Evolutionary conservation across 805 yeast genomes (phyloP).

Genomic region (Pichia exigua): DNA sequence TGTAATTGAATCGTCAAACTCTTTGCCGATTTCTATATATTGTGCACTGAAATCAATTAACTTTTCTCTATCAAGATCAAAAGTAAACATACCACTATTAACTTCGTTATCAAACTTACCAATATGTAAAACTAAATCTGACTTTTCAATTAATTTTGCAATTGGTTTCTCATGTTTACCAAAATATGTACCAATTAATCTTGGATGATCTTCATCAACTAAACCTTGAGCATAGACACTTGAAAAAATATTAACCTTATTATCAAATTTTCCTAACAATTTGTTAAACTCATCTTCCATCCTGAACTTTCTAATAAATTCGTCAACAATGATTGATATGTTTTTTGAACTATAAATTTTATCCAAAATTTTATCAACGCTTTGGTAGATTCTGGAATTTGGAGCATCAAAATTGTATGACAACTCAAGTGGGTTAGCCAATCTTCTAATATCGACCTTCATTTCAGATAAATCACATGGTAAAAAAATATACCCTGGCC

Average conservation of each 20-base stretch:
- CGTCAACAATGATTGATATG: conserved; percentile 37
- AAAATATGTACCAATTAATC: conserved; percentile 38
- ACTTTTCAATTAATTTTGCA: conserved; percentile 33
- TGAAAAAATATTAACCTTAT: conserved; percentile 33
- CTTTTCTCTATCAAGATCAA: conserved; percentile 21
- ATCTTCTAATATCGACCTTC: conserved; percentile 34
- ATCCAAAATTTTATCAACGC: conserved; percentile 28
- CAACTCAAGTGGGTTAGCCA: conserved; percentile 27
- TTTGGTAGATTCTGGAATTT: conserved; percentile 13
- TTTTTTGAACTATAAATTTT: conserved; percentile 30
- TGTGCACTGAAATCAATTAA: conserved; percentile 37
- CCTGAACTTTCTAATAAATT: conserved; percentile 34
- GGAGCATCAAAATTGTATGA: conserved; percentile 14
- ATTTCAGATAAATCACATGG: conserved; percentile 64
- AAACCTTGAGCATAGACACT: conserved; percentile 34
- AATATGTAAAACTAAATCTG: conserved; percentile 64
- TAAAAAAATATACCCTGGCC: conserved; percentile 79
- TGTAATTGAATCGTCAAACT: conserved; percentile 19
- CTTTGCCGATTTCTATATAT: conserved; percentile 31
- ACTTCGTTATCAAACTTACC: conserved; percentile 63
- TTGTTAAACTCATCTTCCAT: conserved; percentile 23
- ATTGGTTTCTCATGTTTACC: conserved; percentile 30
- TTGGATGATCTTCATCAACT: conserved; percentile 32
- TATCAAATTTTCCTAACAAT: conserved; percentile 27
- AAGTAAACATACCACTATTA: conserved; percentile 54